These are phyloP conservation scores for Corylus americana DNA, from an alignment of 306 rosid genomes.

Conservation along the genomic window DNA sequence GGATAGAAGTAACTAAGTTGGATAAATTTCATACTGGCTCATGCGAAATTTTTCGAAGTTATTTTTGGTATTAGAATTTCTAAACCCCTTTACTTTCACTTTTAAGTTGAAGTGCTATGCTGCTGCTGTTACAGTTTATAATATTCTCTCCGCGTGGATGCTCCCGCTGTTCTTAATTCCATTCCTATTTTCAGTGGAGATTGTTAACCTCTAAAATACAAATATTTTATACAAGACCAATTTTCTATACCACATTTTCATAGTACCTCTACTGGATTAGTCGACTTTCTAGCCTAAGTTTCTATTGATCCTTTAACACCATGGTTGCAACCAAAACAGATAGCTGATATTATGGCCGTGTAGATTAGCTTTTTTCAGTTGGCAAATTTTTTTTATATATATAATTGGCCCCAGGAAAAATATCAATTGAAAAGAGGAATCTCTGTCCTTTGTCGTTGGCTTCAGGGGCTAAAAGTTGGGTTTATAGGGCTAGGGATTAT, in stretches of 20 bases:
- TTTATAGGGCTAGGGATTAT: not conserved
- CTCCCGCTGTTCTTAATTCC: not conserved
- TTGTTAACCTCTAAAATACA: not conserved
- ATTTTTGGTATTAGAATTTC: not conserved
- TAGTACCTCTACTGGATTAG: not conserved
- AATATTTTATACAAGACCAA: not conserved
- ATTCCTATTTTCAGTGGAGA: not conserved
- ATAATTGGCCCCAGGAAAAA: too few relatives aligned
- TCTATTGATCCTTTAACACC: not conserved
- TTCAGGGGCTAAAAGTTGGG: not conserved
- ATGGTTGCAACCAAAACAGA: not conserved
- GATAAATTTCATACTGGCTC: not conserved
- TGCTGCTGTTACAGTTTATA: not conserved
- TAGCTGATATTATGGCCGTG: not conserved
- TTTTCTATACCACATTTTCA: not conserved
- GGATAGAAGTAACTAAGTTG: not conserved
- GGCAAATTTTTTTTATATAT: not conserved
- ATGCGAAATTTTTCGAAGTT: not conserved
- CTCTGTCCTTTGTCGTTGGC: not conserved
- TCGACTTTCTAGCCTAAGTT: not conserved
- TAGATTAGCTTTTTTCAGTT: not conserved
- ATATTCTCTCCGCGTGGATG: not conserved
- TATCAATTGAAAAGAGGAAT: too few relatives aligned
- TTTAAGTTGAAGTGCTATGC: not conserved
- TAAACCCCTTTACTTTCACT: not conserved